phyloP scores from a whole-genome alignment of 768 basidiomycete genomes.

The Tricholomella constricta region DNA sequence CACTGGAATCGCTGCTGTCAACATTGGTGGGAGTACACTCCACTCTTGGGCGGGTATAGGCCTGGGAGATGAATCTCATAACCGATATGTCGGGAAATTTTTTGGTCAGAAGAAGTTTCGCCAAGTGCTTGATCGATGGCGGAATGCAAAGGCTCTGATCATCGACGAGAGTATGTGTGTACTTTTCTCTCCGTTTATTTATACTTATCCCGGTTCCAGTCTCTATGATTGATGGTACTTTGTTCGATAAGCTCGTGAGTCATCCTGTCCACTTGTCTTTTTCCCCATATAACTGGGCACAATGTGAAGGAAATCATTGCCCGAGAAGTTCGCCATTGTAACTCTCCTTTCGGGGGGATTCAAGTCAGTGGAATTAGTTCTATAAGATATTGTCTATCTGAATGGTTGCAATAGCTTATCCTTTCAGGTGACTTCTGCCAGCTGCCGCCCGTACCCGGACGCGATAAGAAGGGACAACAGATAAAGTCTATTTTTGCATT shows the following conservation, averaged over 20 bases:
- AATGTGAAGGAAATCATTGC: conserved; percentile 62
- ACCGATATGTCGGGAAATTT: conserved; percentile 57
- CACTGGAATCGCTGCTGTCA: conserved; percentile 78
- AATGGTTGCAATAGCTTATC: conserved; percentile 54
- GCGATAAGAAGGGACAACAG: conserved; percentile 47
- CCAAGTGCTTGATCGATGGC: conserved; percentile 62
- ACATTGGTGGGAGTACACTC: conserved; percentile 80
- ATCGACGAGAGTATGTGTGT: conserved; percentile 76
- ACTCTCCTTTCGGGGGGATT: conserved; percentile 80
- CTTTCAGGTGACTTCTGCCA: conserved; percentile 92
- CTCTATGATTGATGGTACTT: conserved; percentile 82
- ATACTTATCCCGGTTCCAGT: conserved; percentile 46
- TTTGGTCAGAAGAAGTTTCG: conserved; percentile 38
- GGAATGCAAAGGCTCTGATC: conserved; percentile 61
- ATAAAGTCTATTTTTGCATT: conserved; percentile 71
- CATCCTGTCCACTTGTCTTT: not conserved
- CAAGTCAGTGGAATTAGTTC: conserved; percentile 50
- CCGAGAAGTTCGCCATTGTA: conserved; percentile 50
- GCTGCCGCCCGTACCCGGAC: conserved; percentile 74
- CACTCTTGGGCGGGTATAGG: conserved; percentile 86
- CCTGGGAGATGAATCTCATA: conserved; percentile 59
- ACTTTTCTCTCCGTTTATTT: not conserved
- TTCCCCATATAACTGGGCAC: conserved; percentile 22
- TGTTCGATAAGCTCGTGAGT: conserved; percentile 81
- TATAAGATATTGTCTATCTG: not conserved